These are phyloP conservation scores for Exophiala dermatitidis DNA, from an alignment of 2,329 filamentous ascomycete species.

Conservation along the genomic window DNA sequence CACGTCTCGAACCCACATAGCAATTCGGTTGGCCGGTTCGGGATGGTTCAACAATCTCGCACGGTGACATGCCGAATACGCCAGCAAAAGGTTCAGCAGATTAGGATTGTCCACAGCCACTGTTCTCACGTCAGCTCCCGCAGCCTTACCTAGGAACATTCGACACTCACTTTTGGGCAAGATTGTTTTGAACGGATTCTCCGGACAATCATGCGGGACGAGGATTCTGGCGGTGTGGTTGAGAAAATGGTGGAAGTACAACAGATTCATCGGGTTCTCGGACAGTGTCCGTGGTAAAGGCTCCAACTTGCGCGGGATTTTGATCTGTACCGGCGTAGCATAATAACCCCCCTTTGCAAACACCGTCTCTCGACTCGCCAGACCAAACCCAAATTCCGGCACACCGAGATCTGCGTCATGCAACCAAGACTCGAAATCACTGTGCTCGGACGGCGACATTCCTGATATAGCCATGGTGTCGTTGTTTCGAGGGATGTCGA, in stretches of 20 bases:
- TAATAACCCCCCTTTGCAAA: conserved; percentile 62
- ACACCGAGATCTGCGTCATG: conserved; percentile 23
- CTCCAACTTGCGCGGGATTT: conserved; percentile 51
- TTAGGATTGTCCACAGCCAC: conserved; percentile 46
- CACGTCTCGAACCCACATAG: conserved; percentile 67
- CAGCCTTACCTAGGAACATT: conserved; percentile 32
- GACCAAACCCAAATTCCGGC: conserved; percentile 44
- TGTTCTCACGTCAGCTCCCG: conserved; percentile 42
- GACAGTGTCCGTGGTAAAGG: conserved; percentile 51
- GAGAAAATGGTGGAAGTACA: conserved; percentile 67
- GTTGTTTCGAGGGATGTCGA: conserved; percentile 64
- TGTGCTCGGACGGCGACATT: conserved; percentile 35
- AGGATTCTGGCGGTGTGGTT: conserved; percentile 69
- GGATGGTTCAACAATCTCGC: conserved; percentile 65
- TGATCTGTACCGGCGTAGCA: conserved; percentile 58
- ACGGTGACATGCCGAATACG: conserved; percentile 78
- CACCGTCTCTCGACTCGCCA: conserved; percentile 44
- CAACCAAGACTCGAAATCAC: conserved; percentile 27
- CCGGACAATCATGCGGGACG: conserved; percentile 55
- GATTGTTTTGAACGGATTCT: conserved; percentile 55
- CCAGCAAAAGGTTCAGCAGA: conserved; percentile 67
- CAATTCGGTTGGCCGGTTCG: conserved; percentile 70
- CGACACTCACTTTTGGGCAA: conserved; percentile 53
- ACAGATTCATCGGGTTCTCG: conserved; percentile 71
- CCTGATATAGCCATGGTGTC: conserved; percentile 59